Percentiles rank a stretch among this genome's conserved stretches.
Conservation (phyloP, 2,329 filamentous ascomycete species). For the Penicillium sp. region DNA sequence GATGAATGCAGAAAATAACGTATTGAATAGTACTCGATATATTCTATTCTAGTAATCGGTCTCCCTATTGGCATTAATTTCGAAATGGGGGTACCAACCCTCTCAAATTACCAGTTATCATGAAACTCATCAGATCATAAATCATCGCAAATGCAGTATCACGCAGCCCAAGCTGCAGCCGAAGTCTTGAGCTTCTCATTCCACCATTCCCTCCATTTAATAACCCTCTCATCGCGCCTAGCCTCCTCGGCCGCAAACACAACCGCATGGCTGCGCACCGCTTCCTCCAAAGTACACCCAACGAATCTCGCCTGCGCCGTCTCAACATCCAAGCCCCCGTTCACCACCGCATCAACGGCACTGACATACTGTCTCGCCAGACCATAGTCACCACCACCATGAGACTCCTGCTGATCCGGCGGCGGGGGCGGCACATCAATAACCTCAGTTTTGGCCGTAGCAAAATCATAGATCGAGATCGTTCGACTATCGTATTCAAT, state of each 20-base stretch:
- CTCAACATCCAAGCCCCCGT: constrained; percentile 62
- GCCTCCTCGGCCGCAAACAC: constrained; percentile 95
- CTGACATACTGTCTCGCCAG: constrained; percentile 78
- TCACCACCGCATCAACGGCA: constrained; percentile 78
- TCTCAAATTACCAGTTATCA: constrained; percentile 3
- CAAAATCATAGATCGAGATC: constrained; percentile 75
- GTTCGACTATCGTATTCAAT: constrained; percentile 76
- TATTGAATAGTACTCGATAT: constrained; percentile 11
- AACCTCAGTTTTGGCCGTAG: constrained; percentile 52
- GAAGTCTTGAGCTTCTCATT: constrained; percentile 46
- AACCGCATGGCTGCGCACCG: constrained; percentile 83
- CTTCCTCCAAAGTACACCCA: constrained; percentile 81
- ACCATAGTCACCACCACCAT: constrained; percentile 77
- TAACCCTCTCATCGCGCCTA: constrained; percentile 63
- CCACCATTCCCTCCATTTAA: constrained; percentile 81
- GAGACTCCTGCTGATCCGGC: constrained; percentile 54
- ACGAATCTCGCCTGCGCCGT: constrained; percentile 73
- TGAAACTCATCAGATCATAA: constrained; percentile 4
- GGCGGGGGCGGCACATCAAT: constrained; percentile 62
- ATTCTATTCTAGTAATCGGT: constrained; percentile 14
- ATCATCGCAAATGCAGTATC: not conserved
- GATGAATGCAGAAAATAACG: constrained; percentile 14
- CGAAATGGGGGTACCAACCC: not conserved
- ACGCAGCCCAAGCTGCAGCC: constrained; percentile 6
- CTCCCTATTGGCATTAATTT: not conserved